A percentile compares a stretch with the other conserved stretches of the same genome.
These are phyloP conservation scores for Uronychia setigera DNA, from an alignment of 73 alveolate genomes.

Conservation along the genomic window DNA sequence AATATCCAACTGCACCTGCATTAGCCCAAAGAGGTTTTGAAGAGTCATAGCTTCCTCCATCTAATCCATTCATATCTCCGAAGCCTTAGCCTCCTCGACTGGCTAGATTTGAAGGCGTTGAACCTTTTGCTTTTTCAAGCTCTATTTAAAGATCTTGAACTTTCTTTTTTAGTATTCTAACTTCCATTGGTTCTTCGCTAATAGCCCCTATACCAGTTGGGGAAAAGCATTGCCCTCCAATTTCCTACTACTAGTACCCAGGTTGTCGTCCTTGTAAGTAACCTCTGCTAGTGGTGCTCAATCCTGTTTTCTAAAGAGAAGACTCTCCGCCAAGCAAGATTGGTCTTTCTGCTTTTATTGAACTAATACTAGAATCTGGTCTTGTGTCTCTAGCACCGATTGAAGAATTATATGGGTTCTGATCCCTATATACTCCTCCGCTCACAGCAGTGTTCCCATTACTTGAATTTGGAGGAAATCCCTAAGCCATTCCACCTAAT, in stretches of 20 bases:
- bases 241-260: not conserved
- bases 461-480: no score
- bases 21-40: not conserved
- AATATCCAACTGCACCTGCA: not conserved
- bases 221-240: not conserved
- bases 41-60: not conserved
- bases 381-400: no score
- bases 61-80: no score
- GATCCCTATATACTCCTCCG: no score
- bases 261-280: not conserved
- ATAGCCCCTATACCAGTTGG: not conserved
- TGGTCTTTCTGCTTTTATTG: slow-evolving; percentile 27
- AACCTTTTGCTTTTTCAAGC: slow-evolving; percentile 24
- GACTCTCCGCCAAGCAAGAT: slow-evolving; percentile 35
- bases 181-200: not conserved
- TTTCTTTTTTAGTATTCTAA: not conserved
- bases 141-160: not conserved
- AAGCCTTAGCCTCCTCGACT: slow-evolving; percentile 19
- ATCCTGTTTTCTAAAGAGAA: not conserved
- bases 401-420: no score
- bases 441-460: no score
- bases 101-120: slow-evolving; percentile 22
- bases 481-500: no score
- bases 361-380: not conserved
- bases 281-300: not conserved